Percentiles rank a stretch among this genome's conserved stretches.
phyloP scores from a whole-genome alignment of 176 grass and related monocot species.

The Oryza meyeriana region DNA sequence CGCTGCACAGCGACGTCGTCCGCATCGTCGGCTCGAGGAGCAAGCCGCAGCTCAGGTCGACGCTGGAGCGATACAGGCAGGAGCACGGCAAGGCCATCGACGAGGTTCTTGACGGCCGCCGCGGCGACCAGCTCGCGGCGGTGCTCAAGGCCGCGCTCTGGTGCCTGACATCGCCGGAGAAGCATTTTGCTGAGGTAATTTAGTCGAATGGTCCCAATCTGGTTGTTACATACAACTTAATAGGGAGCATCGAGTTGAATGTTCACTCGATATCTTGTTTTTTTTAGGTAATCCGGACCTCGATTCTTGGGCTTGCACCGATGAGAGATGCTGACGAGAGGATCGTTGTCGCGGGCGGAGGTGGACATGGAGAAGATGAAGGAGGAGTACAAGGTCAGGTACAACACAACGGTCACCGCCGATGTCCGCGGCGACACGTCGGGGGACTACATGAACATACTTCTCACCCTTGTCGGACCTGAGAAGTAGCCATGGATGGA shows the following conservation, averaged over 20 bases:
- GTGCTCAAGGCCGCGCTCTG: slow-evolving; percentile 62
- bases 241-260: too few relatives aligned
- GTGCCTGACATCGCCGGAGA: slow-evolving; percentile 82
- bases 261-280: neutral
- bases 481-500: slow-evolving; percentile 23
- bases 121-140: slow-evolving; percentile 36
- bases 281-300: slow-evolving; percentile 65
- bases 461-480: slow-evolving; percentile 63
- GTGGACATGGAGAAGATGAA: slow-evolving; percentile 81
- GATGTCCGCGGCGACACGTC: slow-evolving; percentile 71
- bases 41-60: slow-evolving; percentile 74
- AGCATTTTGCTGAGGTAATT: slow-evolving; percentile 77
- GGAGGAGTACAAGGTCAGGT: slow-evolving; percentile 68
- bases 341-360: slow-evolving; percentile 65
- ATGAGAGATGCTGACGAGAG: slow-evolving; percentile 73
- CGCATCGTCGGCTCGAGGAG: slow-evolving; percentile 69
- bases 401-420: slow-evolving; percentile 46
- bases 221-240: too few relatives aligned
- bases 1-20: slow-evolving; percentile 52
- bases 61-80: slow-evolving; percentile 54
- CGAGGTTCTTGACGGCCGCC: slow-evolving; percentile 46
- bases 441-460: slow-evolving; percentile 54
- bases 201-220: neutral
- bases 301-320: slow-evolving; percentile 68
- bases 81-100: slow-evolving; percentile 58